Conservation (phyloP, 108 stramenopile species). For the Nannochloropsis salina region DNA sequence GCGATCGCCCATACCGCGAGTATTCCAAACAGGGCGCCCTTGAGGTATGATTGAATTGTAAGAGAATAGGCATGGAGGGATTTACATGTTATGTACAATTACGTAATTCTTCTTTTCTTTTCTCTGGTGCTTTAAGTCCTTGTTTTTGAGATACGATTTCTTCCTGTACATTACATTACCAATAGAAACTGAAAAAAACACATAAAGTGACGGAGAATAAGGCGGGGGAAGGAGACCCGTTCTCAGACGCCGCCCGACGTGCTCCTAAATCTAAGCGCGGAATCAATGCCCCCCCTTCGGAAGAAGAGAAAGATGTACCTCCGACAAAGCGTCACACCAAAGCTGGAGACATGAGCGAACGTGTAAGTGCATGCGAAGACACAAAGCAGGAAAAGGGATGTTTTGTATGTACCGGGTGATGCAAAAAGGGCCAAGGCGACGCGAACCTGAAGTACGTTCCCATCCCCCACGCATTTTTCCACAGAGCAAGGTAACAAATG, state of each 20-base stretch:
- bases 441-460: too few species aligned
- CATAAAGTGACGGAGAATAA: not conserved
- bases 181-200: not conserved
- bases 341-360: not conserved
- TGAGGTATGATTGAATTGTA: not conserved
- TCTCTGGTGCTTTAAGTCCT: not conserved
- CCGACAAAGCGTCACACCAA: not conserved
- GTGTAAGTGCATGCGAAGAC: not conserved
- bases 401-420: too few species aligned
- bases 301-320: not conserved
- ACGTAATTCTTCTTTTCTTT: not conserved
- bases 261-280: not conserved
- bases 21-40: not conserved
- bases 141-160: not conserved
- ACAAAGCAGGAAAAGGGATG: not conserved
- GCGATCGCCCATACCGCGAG: not conserved
- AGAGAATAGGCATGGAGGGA: not conserved
- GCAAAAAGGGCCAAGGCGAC: too few species aligned
- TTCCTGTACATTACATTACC: not conserved
- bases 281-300: not conserved
- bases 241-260: not conserved
- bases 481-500: not conserved
- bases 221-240: not conserved
- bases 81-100: not conserved
- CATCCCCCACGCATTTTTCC: not conserved